These are phyloP conservation scores for Torulaspora franciscae DNA, from an alignment of 805 yeast species.

Conservation along the genomic window DNA sequence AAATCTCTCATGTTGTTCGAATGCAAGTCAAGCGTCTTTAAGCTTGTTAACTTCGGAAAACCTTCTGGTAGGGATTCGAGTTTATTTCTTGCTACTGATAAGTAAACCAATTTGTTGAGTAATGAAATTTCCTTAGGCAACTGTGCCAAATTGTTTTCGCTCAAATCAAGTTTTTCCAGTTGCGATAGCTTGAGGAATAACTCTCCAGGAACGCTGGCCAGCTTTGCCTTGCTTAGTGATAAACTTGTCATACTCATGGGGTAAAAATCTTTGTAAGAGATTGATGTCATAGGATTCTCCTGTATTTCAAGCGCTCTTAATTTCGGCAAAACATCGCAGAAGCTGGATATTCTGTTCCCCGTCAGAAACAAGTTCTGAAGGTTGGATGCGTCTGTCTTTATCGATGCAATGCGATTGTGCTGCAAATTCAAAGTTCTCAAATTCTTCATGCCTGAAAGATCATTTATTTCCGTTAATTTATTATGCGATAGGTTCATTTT, in stretches of 20 bases:
- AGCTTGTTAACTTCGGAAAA: slow-evolving; percentile 53
- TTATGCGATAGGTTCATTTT: slow-evolving; percentile 75
- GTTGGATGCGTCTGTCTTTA: slow-evolving; percentile 44
- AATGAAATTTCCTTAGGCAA: slow-evolving; percentile 65
- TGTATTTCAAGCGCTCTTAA: slow-evolving; percentile 68
- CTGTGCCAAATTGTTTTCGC: slow-evolving; percentile 73
- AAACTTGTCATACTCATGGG: slow-evolving; percentile 62
- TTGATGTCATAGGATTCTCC: slow-evolving; percentile 72
- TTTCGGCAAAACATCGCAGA: slow-evolving; percentile 56
- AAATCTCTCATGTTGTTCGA: slow-evolving; percentile 71
- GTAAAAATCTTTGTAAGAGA: slow-evolving; percentile 38
- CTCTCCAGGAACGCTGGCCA: slow-evolving; percentile 64
- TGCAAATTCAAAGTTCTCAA: slow-evolving; percentile 73
- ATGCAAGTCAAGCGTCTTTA: slow-evolving; percentile 73
- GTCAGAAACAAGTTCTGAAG: slow-evolving; percentile 70
- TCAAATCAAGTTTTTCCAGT: slow-evolving; percentile 68
- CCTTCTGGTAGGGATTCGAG: slow-evolving; percentile 63
- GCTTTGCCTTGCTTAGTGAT: slow-evolving; percentile 75
- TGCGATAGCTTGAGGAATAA: slow-evolving; percentile 58
- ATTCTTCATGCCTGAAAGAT: slow-evolving; percentile 48
- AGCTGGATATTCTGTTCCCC: slow-evolving; percentile 68
- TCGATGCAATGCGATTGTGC: slow-evolving; percentile 52
- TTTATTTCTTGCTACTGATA: slow-evolving; percentile 72
- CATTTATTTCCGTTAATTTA: slow-evolving; percentile 40
- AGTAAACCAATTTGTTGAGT: slow-evolving; percentile 53